These are phyloP conservation scores for Colletotrichum sublineola DNA, from an alignment of 2,329 filamentous ascomycete species.

Conservation along the genomic window DNA sequence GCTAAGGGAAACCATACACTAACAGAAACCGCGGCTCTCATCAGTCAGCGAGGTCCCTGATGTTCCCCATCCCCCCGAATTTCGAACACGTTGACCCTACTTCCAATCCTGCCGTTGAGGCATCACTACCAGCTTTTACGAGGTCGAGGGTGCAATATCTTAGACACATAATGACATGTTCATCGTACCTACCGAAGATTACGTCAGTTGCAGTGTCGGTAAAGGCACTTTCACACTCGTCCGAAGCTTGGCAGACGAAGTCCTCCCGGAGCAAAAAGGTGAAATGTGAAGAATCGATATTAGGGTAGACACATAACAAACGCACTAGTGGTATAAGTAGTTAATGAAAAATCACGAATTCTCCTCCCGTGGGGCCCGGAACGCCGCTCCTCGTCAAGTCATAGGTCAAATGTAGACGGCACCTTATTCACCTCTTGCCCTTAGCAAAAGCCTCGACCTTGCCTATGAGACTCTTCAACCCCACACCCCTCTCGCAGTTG, in stretches of 20 bases:
- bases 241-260: not conserved
- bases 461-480: conserved; percentile 77
- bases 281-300: not conserved
- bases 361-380: conserved; percentile 1
- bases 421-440: conserved; percentile 47
- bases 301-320: not conserved
- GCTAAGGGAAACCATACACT: not conserved
- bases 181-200: not conserved
- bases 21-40: not conserved
- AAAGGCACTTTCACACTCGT: not conserved
- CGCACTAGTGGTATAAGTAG: conserved; percentile 40
- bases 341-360: not conserved
- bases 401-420: not conserved
- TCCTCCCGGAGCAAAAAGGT: not conserved
- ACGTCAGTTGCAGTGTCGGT: not conserved
- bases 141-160: not conserved
- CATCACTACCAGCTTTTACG: too few relatives aligned
- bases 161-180: not conserved
- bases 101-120: too few relatives aligned
- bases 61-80: not conserved
- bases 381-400: conserved; percentile 35
- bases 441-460: conserved; percentile 69
- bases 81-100: not conserved
- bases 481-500: conserved; percentile 84
- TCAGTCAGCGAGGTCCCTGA: not conserved